Conservation (phyloP, 306 rosid species). For the Vicia villosa region DNA sequence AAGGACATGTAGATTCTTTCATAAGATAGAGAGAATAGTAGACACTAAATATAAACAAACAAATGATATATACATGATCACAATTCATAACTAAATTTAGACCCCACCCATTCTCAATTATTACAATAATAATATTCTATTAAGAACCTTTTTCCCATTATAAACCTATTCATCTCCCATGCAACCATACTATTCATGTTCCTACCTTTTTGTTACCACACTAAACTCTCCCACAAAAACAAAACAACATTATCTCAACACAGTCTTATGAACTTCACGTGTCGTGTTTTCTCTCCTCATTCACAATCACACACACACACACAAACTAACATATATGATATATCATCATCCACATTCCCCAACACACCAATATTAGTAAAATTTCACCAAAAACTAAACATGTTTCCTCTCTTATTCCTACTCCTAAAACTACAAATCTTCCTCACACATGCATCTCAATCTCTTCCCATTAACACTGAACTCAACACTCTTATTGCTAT, state of each 20-base stretch:
- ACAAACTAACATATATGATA: not conserved
- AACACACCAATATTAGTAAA: not conserved
- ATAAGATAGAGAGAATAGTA: no score
- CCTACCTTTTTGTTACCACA: slow-evolving; percentile 4
- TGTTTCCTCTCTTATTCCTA: slow-evolving; percentile 37
- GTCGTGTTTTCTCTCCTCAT: not conserved
- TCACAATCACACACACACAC: slow-evolving; percentile 3
- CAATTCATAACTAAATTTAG: no score
- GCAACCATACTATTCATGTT: slow-evolving; percentile 1
- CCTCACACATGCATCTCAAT: slow-evolving; percentile 21
- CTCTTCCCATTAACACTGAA: slow-evolving; percentile 42
- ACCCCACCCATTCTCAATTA: no score
- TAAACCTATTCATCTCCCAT: not conserved
- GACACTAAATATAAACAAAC: no score
- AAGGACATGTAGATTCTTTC: no score
- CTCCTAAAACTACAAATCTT: slow-evolving; percentile 21
- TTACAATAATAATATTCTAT: no score
- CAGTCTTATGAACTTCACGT: slow-evolving; percentile 5
- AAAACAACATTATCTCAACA: not conserved
- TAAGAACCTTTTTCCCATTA: not conserved
- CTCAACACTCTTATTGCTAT: slow-evolving; percentile 62
- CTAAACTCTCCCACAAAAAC: not conserved
- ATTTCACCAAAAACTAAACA: slow-evolving; percentile 27
- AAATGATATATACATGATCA: no score
- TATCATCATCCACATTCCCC: not conserved